A percentile compares a stretch with the other conserved stretches of the same genome.
phyloP scores from a whole-genome alignment of 192 early-diverging fungal genomes.

The Umbelopsis sp. region DNA sequence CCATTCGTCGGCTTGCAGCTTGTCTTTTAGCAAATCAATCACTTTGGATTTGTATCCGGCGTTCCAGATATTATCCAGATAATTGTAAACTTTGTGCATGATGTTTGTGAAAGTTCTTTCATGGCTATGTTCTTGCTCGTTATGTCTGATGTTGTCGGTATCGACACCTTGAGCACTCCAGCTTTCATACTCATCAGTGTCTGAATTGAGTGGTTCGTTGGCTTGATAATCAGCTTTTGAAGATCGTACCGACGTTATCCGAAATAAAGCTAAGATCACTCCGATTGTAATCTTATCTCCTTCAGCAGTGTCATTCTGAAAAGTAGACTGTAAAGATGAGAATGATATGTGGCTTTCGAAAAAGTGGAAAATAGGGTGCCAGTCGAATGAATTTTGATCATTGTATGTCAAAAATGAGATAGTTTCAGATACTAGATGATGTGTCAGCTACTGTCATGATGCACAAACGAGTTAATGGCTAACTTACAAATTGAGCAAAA shows the following conservation, averaged over 20 bases:
- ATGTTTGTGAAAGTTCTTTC: neutral
- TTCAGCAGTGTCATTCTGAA: neutral
- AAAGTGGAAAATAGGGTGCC: neutral
- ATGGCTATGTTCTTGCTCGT: neutral
- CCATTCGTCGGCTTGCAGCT: conserved; percentile 25
- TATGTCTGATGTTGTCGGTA: neutral
- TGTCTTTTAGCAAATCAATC: conserved; percentile 15
- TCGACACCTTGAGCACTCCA: neutral
- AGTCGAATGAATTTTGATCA: neutral
- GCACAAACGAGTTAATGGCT: too few species aligned
- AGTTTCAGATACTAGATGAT: neutral
- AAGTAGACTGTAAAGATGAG: neutral
- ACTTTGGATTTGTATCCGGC: conserved; percentile 33
- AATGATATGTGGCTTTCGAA: neutral
- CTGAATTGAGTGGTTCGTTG: neutral
- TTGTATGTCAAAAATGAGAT: neutral
- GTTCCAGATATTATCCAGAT: conserved; percentile 37
- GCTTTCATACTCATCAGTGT: neutral
- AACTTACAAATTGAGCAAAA: conserved; percentile 19
- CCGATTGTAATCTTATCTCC: neutral
- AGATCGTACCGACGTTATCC: neutral
- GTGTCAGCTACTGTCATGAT: neutral
- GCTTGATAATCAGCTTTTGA: neutral
- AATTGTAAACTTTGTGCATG: conserved; percentile 14
- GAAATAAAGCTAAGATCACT: neutral